Evolutionary conservation across 1,139 yeast genomes (phyloP).

Genomic region (Lodderomyces beijingensis): DNA sequence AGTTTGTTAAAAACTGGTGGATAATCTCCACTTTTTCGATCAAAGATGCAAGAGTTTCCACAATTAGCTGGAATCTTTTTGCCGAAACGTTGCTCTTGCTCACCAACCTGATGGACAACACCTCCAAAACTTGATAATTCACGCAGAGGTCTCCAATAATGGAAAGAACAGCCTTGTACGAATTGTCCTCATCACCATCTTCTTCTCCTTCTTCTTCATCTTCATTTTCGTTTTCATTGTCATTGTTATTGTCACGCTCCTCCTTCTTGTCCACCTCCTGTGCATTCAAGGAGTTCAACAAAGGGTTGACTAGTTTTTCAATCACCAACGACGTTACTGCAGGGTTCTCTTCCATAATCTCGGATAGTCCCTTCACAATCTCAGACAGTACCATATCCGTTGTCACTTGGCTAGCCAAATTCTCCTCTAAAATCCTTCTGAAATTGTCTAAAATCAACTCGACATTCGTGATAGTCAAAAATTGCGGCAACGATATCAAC

Average conservation of each 20-base stretch:
- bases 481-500: conserved; percentile 42
- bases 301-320: conserved; percentile 48
- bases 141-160: conserved; percentile 44
- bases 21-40: conserved; percentile 20
- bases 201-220: background rate
- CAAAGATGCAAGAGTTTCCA: conserved; percentile 22
- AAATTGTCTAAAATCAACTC: conserved; percentile 63
- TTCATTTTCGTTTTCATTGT: background rate
- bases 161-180: conserved; percentile 30
- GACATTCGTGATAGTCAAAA: conserved; percentile 51
- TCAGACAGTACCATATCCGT: conserved; percentile 29
- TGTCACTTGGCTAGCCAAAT: conserved; percentile 28
- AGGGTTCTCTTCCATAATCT: conserved; percentile 28
- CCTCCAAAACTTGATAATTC: conserved; percentile 45
- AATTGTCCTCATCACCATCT: background rate
- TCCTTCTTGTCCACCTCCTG: background rate
- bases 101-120: conserved; percentile 45
- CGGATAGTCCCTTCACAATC: conserved; percentile 49
- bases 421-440: conserved; percentile 47
- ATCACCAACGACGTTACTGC: conserved; percentile 11
- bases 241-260: background rate
- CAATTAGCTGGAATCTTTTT: conserved; percentile 15
- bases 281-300: conserved; percentile 40
- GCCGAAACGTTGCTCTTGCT: conserved; percentile 20
- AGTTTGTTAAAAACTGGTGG: conserved; percentile 35